Base-by-base conservation (phyloP, 352 stramenopile genomes). In the Ophiocytium majus region DNA sequence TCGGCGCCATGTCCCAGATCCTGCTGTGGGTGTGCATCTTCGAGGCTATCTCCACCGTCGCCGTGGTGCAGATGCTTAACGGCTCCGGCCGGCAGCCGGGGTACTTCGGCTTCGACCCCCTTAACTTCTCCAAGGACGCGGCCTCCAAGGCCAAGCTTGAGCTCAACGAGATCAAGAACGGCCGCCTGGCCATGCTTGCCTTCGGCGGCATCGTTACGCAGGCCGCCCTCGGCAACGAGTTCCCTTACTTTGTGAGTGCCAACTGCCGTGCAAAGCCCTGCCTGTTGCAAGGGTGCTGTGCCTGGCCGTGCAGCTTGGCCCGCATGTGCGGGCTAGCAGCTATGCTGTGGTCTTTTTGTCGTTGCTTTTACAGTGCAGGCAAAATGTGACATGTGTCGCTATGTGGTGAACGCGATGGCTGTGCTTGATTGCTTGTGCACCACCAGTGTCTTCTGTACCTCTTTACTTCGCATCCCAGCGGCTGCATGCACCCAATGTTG, bases 41-140 rank as follows among this genome's bases (percentile, higher is more conserved):
- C 32, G 86, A 90, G 80, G 33, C 34, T 9, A 84, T 89, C 43
- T 82, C 66, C 28, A 28, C 80, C 5, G 63, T 90, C 35, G 85
- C 81, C 31, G 43, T 86, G 10, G 49, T 83, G 14, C 79, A 90
- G 81, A 89, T 90, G 79, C 63, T 90, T n/a, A 50, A 90, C 75
- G 86, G 86, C 0, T 90, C 86, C 31, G 86, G 86, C 80, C 74
- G 86, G 19, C n/a, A 37, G 10, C 85, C 89, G 9, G 88, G 89
- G 34, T 78, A 91, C 79, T 90, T 89, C 28, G 85, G 86, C 63
- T 86, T 91, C 50, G 89, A 91, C 85, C 89, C 89, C 66, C 81
- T 86, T 23, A 64, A 79, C 23, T 84, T 91, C 10, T 84, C 82
- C 83, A 89, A 84, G 71, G 79, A 84, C 79, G 32, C 31, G 5